phyloP scores from a whole-genome alignment of 306 rosid species.

The Acacia melanoxylon region DNA sequence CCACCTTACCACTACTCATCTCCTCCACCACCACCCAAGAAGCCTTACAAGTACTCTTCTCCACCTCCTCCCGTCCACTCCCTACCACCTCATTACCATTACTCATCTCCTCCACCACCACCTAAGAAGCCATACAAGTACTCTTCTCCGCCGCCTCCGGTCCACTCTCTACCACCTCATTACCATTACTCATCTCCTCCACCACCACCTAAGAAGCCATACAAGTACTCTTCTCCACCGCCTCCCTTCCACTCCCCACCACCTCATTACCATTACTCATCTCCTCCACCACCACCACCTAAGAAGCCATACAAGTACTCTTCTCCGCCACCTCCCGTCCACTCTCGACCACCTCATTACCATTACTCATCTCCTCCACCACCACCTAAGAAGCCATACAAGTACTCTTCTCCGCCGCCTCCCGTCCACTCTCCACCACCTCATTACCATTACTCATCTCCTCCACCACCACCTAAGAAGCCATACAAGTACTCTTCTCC shows the following conservation, averaged over 20 bases:
- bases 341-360: not conserved
- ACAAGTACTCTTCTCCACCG: not conserved
- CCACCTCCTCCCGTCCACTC: conserved; percentile 1
- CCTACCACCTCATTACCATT: conserved; percentile 16
- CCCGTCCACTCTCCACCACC: too few relatives aligned
- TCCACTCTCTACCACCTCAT: conserved; percentile 7
- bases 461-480: too few relatives aligned
- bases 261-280: not conserved
- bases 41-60: not conserved
- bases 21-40: conserved; percentile 16
- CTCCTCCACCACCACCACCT: not conserved
- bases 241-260: not conserved
- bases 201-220: conserved; percentile 24
- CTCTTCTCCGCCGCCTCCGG: conserved; percentile 30
- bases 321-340: not conserved
- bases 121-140: not conserved
- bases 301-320: not conserved
- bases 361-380: too few relatives aligned
- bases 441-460: too few relatives aligned
- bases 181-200: conserved; percentile 29
- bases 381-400: too few relatives aligned
- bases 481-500: too few relatives aligned
- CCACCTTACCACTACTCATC: conserved; percentile 8
- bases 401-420: too few relatives aligned
- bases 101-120: not conserved